phyloP scores from a whole-genome alignment of 2,329 filamentous ascomycete genomes.

The Cylindrodendrum hubeiense region DNA sequence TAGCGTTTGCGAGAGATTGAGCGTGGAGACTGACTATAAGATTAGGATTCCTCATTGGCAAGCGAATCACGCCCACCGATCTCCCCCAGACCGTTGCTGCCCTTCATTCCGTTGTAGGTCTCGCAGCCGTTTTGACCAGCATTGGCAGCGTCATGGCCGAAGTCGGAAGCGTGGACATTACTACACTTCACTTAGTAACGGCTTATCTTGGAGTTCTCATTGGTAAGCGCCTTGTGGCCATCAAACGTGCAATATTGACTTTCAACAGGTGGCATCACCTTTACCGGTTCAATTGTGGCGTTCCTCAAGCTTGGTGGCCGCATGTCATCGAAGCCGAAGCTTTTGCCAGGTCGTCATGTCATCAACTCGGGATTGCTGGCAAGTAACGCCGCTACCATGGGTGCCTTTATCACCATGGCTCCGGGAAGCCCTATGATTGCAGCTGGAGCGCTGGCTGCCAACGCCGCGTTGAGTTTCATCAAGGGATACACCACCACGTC shows the following conservation, averaged over 20 bases:
- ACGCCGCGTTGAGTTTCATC: conserved; percentile 81
- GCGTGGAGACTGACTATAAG: conserved; percentile 13
- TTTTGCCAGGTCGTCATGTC: conserved; percentile 79
- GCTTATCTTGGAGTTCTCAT: conserved; percentile 90
- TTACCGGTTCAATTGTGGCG: conserved; percentile 90
- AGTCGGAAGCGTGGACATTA: conserved; percentile 68
- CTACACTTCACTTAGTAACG: conserved; percentile 85
- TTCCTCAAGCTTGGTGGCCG: conserved; percentile 88
- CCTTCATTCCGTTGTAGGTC: conserved; percentile 88
- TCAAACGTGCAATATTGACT: background rate
- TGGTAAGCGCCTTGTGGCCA: conserved; percentile 53
- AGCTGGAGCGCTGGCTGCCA: conserved; percentile 81
- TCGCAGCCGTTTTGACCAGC: conserved; percentile 89
- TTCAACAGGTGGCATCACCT: conserved; percentile 78
- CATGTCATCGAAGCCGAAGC: conserved; percentile 82
- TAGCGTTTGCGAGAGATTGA: background rate
- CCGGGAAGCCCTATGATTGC: conserved; percentile 84
- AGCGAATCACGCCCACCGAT: conserved; percentile 88
- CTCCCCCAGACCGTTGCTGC: conserved; percentile 91
- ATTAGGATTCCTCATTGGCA: conserved; percentile 79
- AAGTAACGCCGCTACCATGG: conserved; percentile 85
- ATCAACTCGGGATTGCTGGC: conserved; percentile 82
- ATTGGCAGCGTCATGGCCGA: conserved; percentile 87
- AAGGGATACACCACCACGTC: conserved; percentile 91
- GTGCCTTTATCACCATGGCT: conserved; percentile 84